Evolutionary conservation across 495 filamentous ascomycete genomes (phyloP), one percentile per base, ranked within the genome.

Genomic region (Xylaria bambusicola): DNA sequence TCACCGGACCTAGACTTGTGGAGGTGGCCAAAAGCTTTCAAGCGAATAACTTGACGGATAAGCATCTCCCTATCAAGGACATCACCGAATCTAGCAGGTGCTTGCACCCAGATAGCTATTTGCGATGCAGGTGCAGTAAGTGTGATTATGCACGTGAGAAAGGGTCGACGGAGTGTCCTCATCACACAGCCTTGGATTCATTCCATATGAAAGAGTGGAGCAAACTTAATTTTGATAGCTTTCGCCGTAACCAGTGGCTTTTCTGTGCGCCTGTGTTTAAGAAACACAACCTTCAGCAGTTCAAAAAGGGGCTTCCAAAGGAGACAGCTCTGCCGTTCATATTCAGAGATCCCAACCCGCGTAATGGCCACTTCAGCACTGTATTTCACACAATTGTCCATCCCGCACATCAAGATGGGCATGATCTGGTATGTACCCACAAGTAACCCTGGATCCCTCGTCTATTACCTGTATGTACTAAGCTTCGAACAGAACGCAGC

Each of bases 261-360:
- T 51, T 51, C 29, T 3, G 20, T 15, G 48, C 29, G 1, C 48
- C 48, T 24, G 27, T 51, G 2, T 51, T 51, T 3, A 26, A 48
- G 24, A 48, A 15, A 7, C 0, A 56, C 60, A 9, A 60, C 45
- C 2, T 46, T 20, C 13, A 53, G 12, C 8, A 46, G 31, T 41
- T 48, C 31, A 61, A 61, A 33, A 51, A 63, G n/a, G 44, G 52
- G 23, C 56, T 65, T 21, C 27, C 17, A 29, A 31, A 48, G 9
- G 1, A 45, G 4, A 50, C 49, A 3, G 58, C 55, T 38, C 45
- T 62, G 6, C 59, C 59, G 17, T 59, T 65, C 55, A 59, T 21
- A 38, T 18, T 9, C 29, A 35, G 36, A 36, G 48, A 38, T 13
- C 29, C 7, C 5, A 24, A 9, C 10, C 29, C 27, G 12, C 17